Base-by-base conservation (phyloP, 164 flowering plant species). In the Macadamia tetraphylla region DNA sequence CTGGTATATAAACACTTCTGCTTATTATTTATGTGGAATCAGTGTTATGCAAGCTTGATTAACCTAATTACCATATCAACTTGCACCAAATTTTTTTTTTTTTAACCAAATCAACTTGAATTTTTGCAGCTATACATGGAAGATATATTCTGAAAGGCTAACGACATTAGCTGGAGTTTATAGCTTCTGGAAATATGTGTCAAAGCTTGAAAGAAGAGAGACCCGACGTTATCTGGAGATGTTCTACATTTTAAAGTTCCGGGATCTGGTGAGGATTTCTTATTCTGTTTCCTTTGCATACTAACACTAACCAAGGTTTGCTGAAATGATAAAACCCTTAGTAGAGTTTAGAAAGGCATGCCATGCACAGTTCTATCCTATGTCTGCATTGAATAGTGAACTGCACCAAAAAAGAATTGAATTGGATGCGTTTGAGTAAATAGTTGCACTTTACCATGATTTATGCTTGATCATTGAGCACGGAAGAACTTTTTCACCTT, bases 141-240 rank as follows among this genome's bases (percentile, higher is more conserved):
- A 87, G 75, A 88, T 90, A 30, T 92, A 94, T 75, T 90, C 99
- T 10, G 94, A 92, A 70, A 84, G 97, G 83, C 79, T 94, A 53
- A 78, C 92, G 94, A 94, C 98, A n/a, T 63, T 94, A 66, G 92
- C 98, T 60, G 98, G 95, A 17, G 98, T 94, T 29, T 94, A 94
- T 74, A 85, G 98, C 31, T 94, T 94, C 78, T 94, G 99, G 99
- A 94, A 94, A 79, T 77, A 88, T 67, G 99, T 89, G 18, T 94
- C 99, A 0, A 94, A 94, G 71, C 94, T 94, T 30, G 98, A 90
- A 75, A 87, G 99, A 83, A 92, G 88, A 44, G 99, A 94, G 76
- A 94, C 95, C 15, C 81, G 96, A 7, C 85, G 99, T 61, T 94
- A 94, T 70, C 87, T 94, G 58, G 99, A 94, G 78, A 94, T 94